Evolutionary conservation across 2,329 filamentous ascomycete species (phyloP).

Genomic region (Rosellinia necatrix): DNA sequence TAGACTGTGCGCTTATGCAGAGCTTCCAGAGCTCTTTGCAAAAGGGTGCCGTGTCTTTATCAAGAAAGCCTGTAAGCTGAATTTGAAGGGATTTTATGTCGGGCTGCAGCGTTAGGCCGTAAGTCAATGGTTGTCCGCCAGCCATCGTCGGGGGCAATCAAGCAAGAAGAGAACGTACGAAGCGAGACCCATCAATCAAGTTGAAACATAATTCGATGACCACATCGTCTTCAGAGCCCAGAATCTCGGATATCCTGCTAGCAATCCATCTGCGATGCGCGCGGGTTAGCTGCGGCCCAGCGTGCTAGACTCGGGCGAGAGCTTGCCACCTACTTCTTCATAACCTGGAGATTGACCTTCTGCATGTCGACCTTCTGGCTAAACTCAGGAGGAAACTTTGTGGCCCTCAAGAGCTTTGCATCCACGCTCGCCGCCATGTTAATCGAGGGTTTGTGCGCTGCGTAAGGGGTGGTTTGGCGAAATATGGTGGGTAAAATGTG

Average conservation of each 20-base stretch:
- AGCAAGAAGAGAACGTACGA: constrained; percentile 17
- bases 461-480: not conserved
- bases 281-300: constrained; percentile 22
- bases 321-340: constrained; percentile 78
- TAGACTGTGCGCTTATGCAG: constrained; percentile 86
- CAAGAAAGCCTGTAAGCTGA: constrained; percentile 90
- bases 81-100: constrained; percentile 96
- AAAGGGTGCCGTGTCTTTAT: constrained; percentile 86
- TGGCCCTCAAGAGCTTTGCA: constrained; percentile 85
- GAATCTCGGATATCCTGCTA: constrained; percentile 80
- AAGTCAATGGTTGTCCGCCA: constrained; percentile 9
- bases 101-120: constrained; percentile 67
- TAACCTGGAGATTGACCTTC: constrained; percentile 95
- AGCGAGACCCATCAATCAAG: constrained; percentile 29
- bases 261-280: constrained; percentile 81
- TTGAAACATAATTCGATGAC: constrained; percentile 78
- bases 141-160: not conserved
- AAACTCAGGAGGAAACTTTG: constrained; percentile 93
- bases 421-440: constrained; percentile 83
- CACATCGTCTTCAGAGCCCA: constrained; percentile 94
- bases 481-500: not conserved
- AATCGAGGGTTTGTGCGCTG: not conserved
- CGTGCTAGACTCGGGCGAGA: not conserved
- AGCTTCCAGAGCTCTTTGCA: constrained; percentile 95
- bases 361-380: constrained; percentile 95